phyloP scores from a whole-genome alignment of 2,329 filamentous ascomycete species.

The Fusarium fujikuroi region DNA sequence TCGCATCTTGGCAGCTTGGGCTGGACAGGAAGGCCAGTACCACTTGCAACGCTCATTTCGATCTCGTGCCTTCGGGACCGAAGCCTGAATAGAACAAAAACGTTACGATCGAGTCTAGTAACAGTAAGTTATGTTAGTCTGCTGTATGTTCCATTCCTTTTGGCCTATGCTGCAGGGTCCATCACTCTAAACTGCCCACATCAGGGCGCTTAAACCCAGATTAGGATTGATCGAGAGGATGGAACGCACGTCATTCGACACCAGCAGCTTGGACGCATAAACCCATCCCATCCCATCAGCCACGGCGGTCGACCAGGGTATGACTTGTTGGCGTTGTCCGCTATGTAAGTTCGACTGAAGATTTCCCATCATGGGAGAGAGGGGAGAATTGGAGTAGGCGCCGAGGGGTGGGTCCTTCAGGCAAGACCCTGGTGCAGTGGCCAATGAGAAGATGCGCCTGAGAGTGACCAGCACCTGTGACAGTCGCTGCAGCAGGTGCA shows the following conservation, averaged over 20 bases:
- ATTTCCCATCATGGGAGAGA: neutral
- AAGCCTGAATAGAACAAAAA: slow-evolving; percentile 3
- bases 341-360: neutral
- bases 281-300: slow-evolving; percentile 1
- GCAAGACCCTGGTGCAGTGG: slow-evolving; percentile 9
- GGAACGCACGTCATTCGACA: slow-evolving; percentile 42
- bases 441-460: slow-evolving; percentile 21
- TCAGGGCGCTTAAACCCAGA: slow-evolving; percentile 41
- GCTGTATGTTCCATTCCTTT: slow-evolving; percentile 13
- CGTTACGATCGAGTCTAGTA: neutral
- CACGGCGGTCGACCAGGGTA: slow-evolving; percentile 26
- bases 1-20: slow-evolving; percentile 17
- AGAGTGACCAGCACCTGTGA: slow-evolving; percentile 37
- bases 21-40: neutral
- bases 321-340: neutral
- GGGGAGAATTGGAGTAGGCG: slow-evolving; percentile 25
- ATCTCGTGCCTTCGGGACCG: slow-evolving; percentile 36
- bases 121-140: neutral
- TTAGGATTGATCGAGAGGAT: slow-evolving; percentile 23
- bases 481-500: slow-evolving; percentile 39
- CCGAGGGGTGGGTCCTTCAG: slow-evolving; percentile 18
- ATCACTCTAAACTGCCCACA: slow-evolving; percentile 31
- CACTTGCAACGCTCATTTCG: slow-evolving; percentile 11
- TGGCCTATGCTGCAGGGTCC: slow-evolving; percentile 35
- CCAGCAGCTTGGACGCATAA: slow-evolving; percentile 33